Evolutionary conservation across 176 grass and related monocot species (phyloP).

Genomic region (Rhynchospora breviuscula): DNA sequence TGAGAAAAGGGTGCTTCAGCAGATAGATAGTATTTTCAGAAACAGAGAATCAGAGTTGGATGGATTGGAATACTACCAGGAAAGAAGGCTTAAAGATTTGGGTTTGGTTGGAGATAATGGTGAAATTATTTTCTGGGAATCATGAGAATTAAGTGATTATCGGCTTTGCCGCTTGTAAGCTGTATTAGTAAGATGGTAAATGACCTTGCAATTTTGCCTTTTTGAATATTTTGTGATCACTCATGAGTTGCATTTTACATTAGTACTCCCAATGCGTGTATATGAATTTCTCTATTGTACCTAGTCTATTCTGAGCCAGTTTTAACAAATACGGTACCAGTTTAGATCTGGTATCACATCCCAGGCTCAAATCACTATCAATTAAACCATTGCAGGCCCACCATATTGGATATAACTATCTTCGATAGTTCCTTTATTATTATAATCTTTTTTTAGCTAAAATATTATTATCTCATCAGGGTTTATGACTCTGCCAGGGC

Average conservation of each 20-base stretch:
- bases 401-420: neutral
- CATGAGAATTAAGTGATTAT: slow-evolving; percentile 10
- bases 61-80: slow-evolving; percentile 90
- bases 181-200: neutral
- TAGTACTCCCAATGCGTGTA: neutral
- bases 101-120: slow-evolving; percentile 77
- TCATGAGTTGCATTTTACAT: neutral
- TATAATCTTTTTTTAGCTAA: neutral
- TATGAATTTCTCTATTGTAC: neutral
- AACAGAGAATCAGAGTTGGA: slow-evolving; percentile 76
- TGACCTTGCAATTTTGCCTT: neutral
- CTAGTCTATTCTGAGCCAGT: neutral
- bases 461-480: neutral
- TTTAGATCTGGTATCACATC: neutral
- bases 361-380: neutral
- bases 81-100: slow-evolving; percentile 84
- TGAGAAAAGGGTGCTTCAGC: slow-evolving; percentile 85
- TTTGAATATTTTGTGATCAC: neutral
- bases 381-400: neutral
- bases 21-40: slow-evolving; percentile 72
- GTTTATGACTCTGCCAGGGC: neutral
- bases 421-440: neutral
- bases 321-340: neutral
- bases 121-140: slow-evolving; percentile 99
- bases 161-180: neutral